These are phyloP conservation scores for Vigna unguiculata DNA, from an alignment of 306 rosid genomes.

Conservation along the genomic window DNA sequence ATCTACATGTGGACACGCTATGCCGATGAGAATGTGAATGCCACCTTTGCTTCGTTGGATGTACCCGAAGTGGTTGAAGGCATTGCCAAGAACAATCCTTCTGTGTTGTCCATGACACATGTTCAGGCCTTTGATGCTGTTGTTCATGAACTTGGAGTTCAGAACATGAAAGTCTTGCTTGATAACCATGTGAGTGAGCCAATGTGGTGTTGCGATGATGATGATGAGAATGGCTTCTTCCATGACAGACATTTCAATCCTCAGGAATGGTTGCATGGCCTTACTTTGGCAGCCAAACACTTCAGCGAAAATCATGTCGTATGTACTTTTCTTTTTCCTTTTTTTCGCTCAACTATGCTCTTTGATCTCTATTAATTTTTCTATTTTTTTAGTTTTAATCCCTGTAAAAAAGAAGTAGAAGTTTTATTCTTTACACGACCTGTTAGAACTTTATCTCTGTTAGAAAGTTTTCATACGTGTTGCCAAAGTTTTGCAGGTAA, in stretches of 20 bases:
- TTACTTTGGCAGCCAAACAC: slow-evolving; percentile 48
- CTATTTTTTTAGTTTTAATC: too few relatives aligned
- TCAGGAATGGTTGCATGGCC: slow-evolving; percentile 63
- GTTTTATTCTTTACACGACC: too few relatives aligned
- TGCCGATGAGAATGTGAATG: not conserved
- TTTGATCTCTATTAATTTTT: too few relatives aligned
- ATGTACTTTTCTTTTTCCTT: not conserved
- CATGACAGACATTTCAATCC: slow-evolving; percentile 58
- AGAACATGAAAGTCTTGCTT: slow-evolving; percentile 50
- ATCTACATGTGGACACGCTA: slow-evolving; percentile 62
- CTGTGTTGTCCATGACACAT: slow-evolving; percentile 47
- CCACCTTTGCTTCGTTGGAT: slow-evolving; percentile 28
- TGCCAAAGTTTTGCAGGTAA: too few relatives aligned
- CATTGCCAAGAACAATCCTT: slow-evolving; percentile 47
- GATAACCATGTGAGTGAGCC: slow-evolving; percentile 71
- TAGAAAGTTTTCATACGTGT: too few relatives aligned
- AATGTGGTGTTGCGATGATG: slow-evolving; percentile 60
- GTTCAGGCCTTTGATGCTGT: slow-evolving; percentile 47
- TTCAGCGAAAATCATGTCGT: slow-evolving; percentile 47
- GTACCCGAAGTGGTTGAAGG: slow-evolving; percentile 31
- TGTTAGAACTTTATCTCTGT: too few relatives aligned
- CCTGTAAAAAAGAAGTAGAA: too few relatives aligned
- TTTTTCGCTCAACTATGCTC: not conserved
- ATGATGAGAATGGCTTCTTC: slow-evolving; percentile 68
- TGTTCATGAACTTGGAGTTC: slow-evolving; percentile 45